phyloP scores from a whole-genome alignment of 495 filamentous ascomycete species.

The Thermothielavioides terrestris region DNA sequence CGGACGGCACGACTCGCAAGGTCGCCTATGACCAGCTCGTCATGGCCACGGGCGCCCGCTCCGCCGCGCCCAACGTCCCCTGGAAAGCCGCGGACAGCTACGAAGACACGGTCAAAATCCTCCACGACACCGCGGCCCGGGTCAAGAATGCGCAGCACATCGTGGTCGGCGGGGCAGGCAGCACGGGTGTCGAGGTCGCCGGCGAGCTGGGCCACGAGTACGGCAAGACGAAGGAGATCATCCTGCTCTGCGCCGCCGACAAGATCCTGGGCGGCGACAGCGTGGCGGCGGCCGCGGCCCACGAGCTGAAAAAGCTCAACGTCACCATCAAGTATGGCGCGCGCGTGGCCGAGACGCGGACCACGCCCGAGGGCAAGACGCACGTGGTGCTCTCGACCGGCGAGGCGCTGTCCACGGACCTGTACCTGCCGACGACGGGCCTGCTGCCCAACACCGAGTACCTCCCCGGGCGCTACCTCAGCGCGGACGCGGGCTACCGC shows the following conservation, averaged over 20 bases:
- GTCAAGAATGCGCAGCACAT: constrained; percentile 34
- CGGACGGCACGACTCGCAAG: constrained; percentile 18
- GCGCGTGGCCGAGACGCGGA: constrained; percentile 23
- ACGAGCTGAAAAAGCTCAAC: constrained; percentile 43
- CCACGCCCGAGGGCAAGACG: constrained; percentile 25
- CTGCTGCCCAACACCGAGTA: constrained; percentile 53
- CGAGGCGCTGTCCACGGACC: constrained; percentile 40
- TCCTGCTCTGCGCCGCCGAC: constrained; percentile 37
- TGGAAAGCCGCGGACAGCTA: constrained; percentile 38
- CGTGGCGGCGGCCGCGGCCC: constrained; percentile 23
- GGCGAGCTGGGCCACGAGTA: constrained; percentile 40
- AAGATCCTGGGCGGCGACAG: constrained; percentile 35
- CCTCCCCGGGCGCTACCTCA: constrained; percentile 42
- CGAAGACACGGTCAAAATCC: constrained; percentile 22
- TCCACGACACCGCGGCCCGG: constrained; percentile 22
- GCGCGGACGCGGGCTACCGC: constrained; percentile 27
- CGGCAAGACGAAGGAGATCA: constrained; percentile 40
- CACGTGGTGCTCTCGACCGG: constrained; percentile 31
- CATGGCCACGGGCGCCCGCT: constrained; percentile 85
- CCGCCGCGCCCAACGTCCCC: constrained; percentile 31
- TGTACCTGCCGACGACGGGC: constrained; percentile 58
- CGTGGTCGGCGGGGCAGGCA: constrained; percentile 36
- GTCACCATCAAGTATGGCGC: constrained; percentile 38
- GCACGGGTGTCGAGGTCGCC: constrained; percentile 36
- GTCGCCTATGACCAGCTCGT: constrained; percentile 72